Evolutionary conservation across 768 basidiomycete genomes (phyloP).

Genomic region (Rhodotorula paludigena): DNA sequence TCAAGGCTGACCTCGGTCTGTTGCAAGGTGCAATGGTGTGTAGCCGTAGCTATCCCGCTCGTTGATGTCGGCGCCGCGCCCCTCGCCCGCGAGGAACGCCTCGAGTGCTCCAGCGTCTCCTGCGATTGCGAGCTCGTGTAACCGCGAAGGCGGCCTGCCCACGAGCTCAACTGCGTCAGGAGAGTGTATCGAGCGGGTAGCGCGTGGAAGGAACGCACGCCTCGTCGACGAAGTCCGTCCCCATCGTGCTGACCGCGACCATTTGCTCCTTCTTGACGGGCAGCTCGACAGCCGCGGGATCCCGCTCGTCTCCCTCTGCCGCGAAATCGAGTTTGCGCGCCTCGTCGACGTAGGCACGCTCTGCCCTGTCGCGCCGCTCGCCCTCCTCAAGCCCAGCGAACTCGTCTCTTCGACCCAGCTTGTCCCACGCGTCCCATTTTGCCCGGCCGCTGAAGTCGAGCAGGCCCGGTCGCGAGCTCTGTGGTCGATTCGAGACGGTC

Average conservation of each 20-base stretch:
- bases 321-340: not conserved
- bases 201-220: constrained; percentile 17
- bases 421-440: constrained; percentile 35
- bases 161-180: too few species aligned
- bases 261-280: constrained; percentile 20
- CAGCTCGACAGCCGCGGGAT: not conserved
- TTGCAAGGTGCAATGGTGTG: constrained; percentile 23
- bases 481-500: constrained; percentile 3
- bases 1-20: constrained; percentile 30
- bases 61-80: constrained; percentile 7
- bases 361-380: not conserved
- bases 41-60: constrained; percentile 32
- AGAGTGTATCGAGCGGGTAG: too few species aligned
- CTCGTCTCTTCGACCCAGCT: constrained; percentile 1
- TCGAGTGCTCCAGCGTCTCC: constrained; percentile 11
- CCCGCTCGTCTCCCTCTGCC: not conserved
- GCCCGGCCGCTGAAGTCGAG: constrained; percentile 28
- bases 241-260: constrained; percentile 21
- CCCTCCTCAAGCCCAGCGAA: not conserved
- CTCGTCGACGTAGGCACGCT: constrained; percentile 11
- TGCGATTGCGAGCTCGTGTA: constrained; percentile 28
- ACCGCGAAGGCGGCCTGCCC: constrained; percentile 11
- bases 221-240: constrained; percentile 19
- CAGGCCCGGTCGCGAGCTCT: constrained; percentile 10
- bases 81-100: constrained; percentile 12